phyloP scores from a whole-genome alignment of 2,329 filamentous ascomycete species.

The Coniochaeta sp. region DNA sequence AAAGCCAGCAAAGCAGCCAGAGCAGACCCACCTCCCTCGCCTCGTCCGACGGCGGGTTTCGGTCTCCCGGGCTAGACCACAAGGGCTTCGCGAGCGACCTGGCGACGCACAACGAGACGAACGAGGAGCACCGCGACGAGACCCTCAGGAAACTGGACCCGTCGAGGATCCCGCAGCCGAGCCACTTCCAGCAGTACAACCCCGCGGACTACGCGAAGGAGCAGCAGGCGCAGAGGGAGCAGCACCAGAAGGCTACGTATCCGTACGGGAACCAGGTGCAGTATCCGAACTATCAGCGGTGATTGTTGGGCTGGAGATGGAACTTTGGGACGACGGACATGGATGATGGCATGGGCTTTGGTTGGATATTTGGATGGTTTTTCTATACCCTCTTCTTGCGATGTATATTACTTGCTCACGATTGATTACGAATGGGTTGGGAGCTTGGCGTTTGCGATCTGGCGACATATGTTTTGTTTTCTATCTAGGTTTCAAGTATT shows the following conservation, averaged over 20 bases:
- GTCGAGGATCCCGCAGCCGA: conserved; percentile 11
- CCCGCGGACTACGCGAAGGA: conserved; percentile 27
- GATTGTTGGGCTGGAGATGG: neutral
- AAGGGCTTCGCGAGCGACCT: conserved; percentile 36
- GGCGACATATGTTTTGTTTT: no score
- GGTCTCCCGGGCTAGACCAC: conserved; percentile 32
- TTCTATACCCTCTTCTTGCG: neutral
- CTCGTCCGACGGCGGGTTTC: conserved; percentile 25
- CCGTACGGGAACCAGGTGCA: conserved; percentile 1
- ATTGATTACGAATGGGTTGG: no score
- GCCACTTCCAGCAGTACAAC: conserved; percentile 25
- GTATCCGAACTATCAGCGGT: neutral
- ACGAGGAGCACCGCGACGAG: conserved; percentile 33
- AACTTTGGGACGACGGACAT: no score
- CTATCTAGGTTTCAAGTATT: no score
- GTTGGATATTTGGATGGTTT: neutral
- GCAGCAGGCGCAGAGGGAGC: neutral
- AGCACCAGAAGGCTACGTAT: neutral
- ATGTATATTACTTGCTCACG: neutral
- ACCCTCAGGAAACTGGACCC: conserved; percentile 17
- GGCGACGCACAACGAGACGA: conserved; percentile 38
- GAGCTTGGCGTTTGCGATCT: no score
- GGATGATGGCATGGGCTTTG: neutral
- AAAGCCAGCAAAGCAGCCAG: conserved; percentile 10
- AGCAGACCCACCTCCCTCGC: conserved; percentile 22